Conservation (phyloP, 306 rosid species). For the Myrica gale region DNA sequence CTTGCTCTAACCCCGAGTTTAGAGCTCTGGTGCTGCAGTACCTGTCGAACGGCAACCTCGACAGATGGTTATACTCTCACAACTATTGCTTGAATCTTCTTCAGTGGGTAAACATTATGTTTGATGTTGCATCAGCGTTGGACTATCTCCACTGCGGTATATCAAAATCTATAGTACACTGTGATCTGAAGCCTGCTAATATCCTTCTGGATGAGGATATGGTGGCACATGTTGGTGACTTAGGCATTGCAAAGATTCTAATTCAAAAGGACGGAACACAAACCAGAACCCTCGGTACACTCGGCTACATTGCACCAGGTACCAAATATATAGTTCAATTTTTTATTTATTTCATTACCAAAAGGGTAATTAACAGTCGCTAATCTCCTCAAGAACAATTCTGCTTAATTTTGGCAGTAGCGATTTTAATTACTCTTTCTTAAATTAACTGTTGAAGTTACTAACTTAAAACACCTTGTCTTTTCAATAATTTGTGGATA, state of each 20-base stretch:
- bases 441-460: no score
- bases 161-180: background rate
- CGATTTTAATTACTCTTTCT: background rate
- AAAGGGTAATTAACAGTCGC: no score
- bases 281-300: background rate
- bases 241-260: background rate
- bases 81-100: background rate
- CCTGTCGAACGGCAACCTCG: background rate
- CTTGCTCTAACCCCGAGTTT: background rate
- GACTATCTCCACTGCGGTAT: background rate
- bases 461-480: no score
- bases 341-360: background rate
- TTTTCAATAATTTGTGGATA: no score
- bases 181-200: background rate
- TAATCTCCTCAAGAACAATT: no score
- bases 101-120: background rate
- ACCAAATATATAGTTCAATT: background rate
- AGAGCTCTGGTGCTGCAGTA: background rate
- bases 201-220: background rate
- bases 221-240: background rate
- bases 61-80: background rate
- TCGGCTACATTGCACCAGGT: background rate
- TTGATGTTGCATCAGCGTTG: background rate
- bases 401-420: no score
- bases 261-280: background rate